Evolutionary conservation across 805 yeast species (phyloP).

Genomic region (Candida palmyrensis): DNA sequence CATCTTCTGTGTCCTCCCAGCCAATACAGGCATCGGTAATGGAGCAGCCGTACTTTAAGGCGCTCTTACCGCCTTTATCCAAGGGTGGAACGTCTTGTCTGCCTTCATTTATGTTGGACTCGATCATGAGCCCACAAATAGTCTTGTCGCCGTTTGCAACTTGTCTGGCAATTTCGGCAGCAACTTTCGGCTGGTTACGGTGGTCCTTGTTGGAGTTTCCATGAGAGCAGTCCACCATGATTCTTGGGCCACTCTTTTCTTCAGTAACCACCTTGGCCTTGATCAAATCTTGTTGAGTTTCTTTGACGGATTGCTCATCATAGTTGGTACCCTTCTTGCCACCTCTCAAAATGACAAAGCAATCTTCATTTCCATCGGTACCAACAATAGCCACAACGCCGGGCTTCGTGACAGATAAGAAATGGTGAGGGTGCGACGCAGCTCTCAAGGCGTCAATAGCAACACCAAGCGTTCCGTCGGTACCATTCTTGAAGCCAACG

Average conservation of each 20-base stretch:
- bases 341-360: constrained; percentile 91
- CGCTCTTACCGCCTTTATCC: constrained; percentile 61
- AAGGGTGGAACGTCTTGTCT: constrained; percentile 82
- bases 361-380: constrained; percentile 87
- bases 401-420: constrained; percentile 90
- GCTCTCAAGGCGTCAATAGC: constrained; percentile 94
- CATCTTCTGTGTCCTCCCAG: constrained; percentile 78
- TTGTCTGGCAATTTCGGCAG: constrained; percentile 73
- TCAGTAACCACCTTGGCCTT: constrained; percentile 45
- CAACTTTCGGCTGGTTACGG: constrained; percentile 90
- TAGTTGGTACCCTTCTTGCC: constrained; percentile 91
- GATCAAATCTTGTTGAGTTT: constrained; percentile 56
- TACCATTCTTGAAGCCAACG: constrained; percentile 96
- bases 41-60: constrained; percentile 84
- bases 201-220: constrained; percentile 91
- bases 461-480: constrained; percentile 92
- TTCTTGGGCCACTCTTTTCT: constrained; percentile 49
- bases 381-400: constrained; percentile 96
- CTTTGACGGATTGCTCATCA: constrained; percentile 68
- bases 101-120: constrained; percentile 86
- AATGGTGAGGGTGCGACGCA: constrained; percentile 90
- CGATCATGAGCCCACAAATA: constrained; percentile 95
- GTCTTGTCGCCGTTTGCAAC: constrained; percentile 64
- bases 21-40: constrained; percentile 97
- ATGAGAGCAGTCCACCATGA: constrained; percentile 97